phyloP scores from a whole-genome alignment of 2,329 filamentous ascomycete genomes.

The Hypoxylon sp. region DNA sequence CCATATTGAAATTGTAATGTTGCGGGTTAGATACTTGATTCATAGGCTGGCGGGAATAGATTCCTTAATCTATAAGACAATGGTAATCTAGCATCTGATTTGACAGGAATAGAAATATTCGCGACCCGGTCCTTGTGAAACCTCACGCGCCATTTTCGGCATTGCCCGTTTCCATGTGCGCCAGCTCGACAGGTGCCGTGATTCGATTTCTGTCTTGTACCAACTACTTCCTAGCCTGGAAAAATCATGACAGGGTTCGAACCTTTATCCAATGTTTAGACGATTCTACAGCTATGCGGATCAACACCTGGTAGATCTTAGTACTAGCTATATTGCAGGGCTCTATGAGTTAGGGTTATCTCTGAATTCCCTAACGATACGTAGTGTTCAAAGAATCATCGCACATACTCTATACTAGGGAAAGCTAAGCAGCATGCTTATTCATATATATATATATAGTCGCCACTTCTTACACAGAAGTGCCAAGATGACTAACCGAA shows the following conservation, averaged over 20 bases:
- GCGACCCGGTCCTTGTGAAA: background rate
- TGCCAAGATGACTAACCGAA: conserved; percentile 59
- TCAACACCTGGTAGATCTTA: background rate
- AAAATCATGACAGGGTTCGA: background rate
- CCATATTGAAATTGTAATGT: background rate
- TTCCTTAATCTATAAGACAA: background rate
- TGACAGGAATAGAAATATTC: background rate
- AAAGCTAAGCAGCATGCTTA: background rate
- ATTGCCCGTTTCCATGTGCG: background rate
- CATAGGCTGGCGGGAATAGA: background rate
- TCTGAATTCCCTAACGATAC: background rate
- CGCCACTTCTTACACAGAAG: background rate
- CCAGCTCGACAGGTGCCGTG: background rate
- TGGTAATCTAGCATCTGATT: background rate
- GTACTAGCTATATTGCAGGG: background rate
- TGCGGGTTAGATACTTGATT: background rate
- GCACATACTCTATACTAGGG: background rate
- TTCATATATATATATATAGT: conserved; percentile 8
- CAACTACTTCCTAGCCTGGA: background rate
- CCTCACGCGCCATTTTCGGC: background rate
- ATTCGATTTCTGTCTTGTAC: background rate
- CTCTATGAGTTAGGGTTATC: background rate
- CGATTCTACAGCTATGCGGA: background rate
- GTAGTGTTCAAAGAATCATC: background rate
- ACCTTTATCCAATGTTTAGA: background rate